Base-by-base conservation (phyloP, 75 land plant species). In the Adiantum capillusveneris region DNA sequence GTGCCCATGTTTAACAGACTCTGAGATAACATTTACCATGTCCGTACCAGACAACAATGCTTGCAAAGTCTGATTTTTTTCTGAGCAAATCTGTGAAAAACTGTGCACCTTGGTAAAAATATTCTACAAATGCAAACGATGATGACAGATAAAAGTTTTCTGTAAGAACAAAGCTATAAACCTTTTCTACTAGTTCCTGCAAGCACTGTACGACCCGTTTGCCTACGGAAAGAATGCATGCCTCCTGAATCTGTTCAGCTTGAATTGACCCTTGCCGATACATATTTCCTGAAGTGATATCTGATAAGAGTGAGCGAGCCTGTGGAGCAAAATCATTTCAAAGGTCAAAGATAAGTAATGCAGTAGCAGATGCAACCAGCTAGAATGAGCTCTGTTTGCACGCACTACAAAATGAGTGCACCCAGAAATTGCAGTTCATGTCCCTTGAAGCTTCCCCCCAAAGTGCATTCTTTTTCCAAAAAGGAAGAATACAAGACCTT, bases 211-310 rank as follows among this genome's bases (percentile, higher is more conserved):
- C 75, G 22, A 81, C 62, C 27, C 86, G 87, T 66, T 75, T 84
- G 31, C 57, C 63, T 1, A 90, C 83, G 37, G 90, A 74, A 45
- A 87, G 77, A 27, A 90, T 58, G 56, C 75, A 78, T 22, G 77
- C 75, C 66, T 95, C 91, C 51, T 68, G 82, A 58, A 80, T 70
- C 56, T 83, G 89, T 65, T 93, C 90, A 85, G 81, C 76, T 49
- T 79, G 84, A 58, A 68, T 57, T 26, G 70, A 58, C 20, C 83
- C 84, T 46, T 51, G 58, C 64, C 80, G 85, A 49, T 85, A 77
- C 59, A 78, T 54, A 50, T 66, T 61, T 60, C 79, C 85, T 44
- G 88, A 81, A 59, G 81, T 79, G 34, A 89, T 81, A 54, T 86
- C 92, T 61, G 98, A 83, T 55, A 89, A 43, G 68, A 84, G 75